Conservation (phyloP, 192 early-diverging fungal species). For the Cladochytrium replicatum region DNA sequence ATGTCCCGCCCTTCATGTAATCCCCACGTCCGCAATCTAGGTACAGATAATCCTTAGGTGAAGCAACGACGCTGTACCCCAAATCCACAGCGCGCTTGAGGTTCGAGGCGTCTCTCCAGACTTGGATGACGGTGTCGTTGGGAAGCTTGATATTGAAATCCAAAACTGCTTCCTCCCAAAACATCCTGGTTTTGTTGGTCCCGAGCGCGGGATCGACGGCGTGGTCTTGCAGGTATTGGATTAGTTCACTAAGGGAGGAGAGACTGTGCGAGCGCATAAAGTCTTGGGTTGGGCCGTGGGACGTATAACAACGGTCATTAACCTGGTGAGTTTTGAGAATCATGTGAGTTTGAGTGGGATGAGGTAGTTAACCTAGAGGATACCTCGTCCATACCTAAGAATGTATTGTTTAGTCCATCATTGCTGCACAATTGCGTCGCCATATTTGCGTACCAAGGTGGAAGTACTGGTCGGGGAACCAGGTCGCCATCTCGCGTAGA, state of each 20-base stretch:
- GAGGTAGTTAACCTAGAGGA: too few species aligned
- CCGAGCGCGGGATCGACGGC: conserved; percentile 15
- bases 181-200: conserved; percentile 49
- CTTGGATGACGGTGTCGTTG: conserved; percentile 58
- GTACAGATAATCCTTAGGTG: conserved; percentile 14
- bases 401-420: not conserved
- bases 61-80: conserved; percentile 13
- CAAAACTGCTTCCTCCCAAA: conserved; percentile 72
- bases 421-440: not conserved
- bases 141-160: conserved; percentile 49
- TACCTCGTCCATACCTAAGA: too few species aligned
- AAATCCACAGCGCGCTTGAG: not conserved
- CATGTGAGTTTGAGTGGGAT: too few species aligned
- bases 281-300: too few species aligned
- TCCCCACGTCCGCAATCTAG: conserved; percentile 14
- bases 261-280: too few species aligned
- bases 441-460: conserved; percentile 47
- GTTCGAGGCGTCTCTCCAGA: conserved; percentile 35
- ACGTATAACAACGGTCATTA: too few species aligned
- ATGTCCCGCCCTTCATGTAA: not conserved
- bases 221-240: conserved; percentile 22
- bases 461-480: conserved; percentile 61
- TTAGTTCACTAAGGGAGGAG: too few species aligned
- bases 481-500: conserved; percentile 50
- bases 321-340: too few species aligned